A percentile compares a stretch with the other conserved stretches of the same genome.
Conservation (phyloP, 352 stramenopile species). For the Pythium grandisporangium region DNA sequence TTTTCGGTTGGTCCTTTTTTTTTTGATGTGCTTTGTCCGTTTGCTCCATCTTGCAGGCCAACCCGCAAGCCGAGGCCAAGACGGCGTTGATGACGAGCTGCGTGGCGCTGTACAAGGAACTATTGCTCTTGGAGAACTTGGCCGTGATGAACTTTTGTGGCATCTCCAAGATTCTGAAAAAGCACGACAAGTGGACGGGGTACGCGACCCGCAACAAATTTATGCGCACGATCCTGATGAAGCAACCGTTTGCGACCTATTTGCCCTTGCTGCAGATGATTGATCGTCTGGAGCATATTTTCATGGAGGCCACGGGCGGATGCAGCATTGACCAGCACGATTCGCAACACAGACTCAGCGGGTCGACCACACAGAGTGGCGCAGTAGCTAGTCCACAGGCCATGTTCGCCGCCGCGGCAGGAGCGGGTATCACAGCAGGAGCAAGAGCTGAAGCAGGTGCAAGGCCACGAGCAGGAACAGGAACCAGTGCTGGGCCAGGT, state of each 20-base stretch:
- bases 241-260: conserved; percentile 83
- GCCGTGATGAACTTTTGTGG: conserved; percentile 87
- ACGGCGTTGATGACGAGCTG: conserved; percentile 76
- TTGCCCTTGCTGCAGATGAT: conserved; percentile 82
- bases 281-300: conserved; percentile 79
- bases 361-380: too few relatives aligned
- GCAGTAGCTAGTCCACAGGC: conserved; percentile 15
- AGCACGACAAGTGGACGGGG: conserved; percentile 88
- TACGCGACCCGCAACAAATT: conserved; percentile 88
- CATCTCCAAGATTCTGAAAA: conserved; percentile 89
- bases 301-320: conserved; percentile 82
- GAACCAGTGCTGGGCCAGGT: too few relatives aligned
- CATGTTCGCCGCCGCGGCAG: conserved; percentile 7
- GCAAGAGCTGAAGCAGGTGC: too few relatives aligned
- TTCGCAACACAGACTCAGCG: conserved; percentile 34
- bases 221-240: conserved; percentile 86
- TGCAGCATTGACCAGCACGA: conserved; percentile 83
- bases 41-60: conserved; percentile 19
- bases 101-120: conserved; percentile 79
- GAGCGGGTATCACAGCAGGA: not conserved
- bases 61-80: conserved; percentile 41
- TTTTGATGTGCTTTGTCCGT: too few relatives aligned
- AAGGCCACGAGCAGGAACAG: not conserved
- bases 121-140: conserved; percentile 84
- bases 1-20: too few relatives aligned